A percentile compares a stretch with the other conserved stretches of the same genome.
These are phyloP conservation scores for Heracleum sosnowskyi DNA, from an alignment of 129 eudicot genomes.

Conservation along the genomic window DNA sequence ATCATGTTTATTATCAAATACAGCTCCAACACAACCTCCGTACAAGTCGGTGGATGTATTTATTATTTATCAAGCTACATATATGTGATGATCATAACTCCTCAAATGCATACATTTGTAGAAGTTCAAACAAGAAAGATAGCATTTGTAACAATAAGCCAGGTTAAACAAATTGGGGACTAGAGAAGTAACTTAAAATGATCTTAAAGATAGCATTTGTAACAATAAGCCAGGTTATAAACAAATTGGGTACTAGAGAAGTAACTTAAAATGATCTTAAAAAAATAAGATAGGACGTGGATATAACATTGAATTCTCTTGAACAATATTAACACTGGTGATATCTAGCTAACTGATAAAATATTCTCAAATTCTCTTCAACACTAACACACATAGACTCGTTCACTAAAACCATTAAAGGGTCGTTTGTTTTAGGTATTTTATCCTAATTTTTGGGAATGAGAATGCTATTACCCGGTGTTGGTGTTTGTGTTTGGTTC, in stretches of 20 bases:
- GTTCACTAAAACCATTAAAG: not conserved
- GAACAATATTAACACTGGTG: not conserved
- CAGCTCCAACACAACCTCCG: too few species aligned
- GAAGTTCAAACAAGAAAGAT: not conserved
- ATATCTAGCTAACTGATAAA: not conserved
- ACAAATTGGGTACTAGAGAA: not conserved
- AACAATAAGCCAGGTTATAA: not conserved
- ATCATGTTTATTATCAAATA: too few species aligned
- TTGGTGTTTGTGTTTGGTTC: not conserved
- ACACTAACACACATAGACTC: not conserved
- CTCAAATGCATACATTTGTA: not conserved
- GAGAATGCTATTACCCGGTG: not conserved
- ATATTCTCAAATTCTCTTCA: too few species aligned
- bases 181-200: not conserved
- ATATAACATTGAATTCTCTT: not conserved
- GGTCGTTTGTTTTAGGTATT: too few species aligned
- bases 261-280: not conserved
- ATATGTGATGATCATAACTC: not conserved
- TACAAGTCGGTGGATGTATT: too few species aligned
- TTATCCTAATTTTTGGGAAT: not conserved
- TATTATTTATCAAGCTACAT: too few species aligned
- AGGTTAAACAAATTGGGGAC: not conserved
- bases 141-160: not conserved
- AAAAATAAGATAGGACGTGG: not conserved
- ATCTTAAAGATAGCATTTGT: not conserved